Conservation (phyloP, 139 green algal species). For the Astrephomene gubernaculifera region DNA sequence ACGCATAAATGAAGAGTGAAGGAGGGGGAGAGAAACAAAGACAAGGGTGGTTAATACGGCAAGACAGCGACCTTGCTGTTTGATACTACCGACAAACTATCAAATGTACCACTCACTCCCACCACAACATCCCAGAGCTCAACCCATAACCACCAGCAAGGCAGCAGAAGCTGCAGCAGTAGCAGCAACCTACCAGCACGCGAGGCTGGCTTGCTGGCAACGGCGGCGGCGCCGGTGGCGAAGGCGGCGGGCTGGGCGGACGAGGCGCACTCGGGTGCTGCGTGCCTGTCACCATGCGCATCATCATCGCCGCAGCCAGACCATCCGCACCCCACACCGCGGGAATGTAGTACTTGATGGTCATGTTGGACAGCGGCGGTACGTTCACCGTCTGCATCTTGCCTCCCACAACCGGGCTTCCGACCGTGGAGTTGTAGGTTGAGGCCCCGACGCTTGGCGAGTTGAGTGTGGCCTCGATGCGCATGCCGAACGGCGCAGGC, state of each 20-base stretch:
- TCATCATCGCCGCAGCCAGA: slow-evolving; percentile 9
- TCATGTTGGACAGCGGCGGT: neutral
- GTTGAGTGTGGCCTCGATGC: neutral
- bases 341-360: slow-evolving; percentile 21
- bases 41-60: too few species aligned
- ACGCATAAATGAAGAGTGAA: too few species aligned
- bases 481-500: slow-evolving; percentile 25
- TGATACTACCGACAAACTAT: too few species aligned
- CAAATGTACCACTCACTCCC: too few species aligned
- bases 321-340: neutral
- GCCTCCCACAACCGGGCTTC: neutral
- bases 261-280: neutral
- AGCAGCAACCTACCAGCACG: neutral
- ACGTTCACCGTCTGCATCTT: neutral
- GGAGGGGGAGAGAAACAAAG: too few species aligned
- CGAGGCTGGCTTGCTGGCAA: too few species aligned
- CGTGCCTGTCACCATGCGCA: slow-evolving; percentile 1
- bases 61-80: too few species aligned
- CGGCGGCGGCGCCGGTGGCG: slow-evolving; percentile 9
- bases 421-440: neutral
- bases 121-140: too few species aligned
- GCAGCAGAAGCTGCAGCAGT: too few species aligned
- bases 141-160: too few species aligned
- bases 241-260: neutral
- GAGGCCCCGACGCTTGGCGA: too few species aligned